These are phyloP conservation scores for Salix koriyanagi DNA, from an alignment of 345 rosid species.

Conservation along the genomic window DNA sequence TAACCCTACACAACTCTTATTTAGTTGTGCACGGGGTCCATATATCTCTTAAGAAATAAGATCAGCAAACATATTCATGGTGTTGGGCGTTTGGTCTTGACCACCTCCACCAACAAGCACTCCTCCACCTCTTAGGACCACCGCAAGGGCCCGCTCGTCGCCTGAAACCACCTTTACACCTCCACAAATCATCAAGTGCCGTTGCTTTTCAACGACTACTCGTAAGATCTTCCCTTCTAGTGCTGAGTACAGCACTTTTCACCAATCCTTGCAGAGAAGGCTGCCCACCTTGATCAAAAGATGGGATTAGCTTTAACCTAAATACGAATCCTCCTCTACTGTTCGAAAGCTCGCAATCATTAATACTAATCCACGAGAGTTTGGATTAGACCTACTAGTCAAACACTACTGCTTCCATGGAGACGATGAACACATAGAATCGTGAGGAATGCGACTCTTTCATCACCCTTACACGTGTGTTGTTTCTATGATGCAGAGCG, in stretches of 20 bases:
- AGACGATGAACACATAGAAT: no score
- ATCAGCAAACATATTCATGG: conserved; percentile 18
- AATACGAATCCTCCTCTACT: no score
- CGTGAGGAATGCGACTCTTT: no score
- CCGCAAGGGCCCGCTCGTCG: conserved; percentile 5
- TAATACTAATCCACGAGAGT: no score
- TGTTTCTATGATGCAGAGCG: no score
- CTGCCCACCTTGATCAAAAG: neutral
- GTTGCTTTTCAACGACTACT: conserved; percentile 12
- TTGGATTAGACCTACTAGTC: no score
- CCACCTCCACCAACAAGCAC: conserved; percentile 29
- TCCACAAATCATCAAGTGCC: neutral
- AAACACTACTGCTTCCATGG: no score
- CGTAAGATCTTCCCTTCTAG: conserved; percentile 8
- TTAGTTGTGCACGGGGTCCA: neutral
- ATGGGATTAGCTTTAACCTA: neutral
- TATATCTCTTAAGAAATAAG: neutral
- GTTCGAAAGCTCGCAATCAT: no score
- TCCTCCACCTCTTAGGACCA: conserved; percentile 1
- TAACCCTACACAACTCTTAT: neutral
- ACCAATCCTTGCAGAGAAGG: neutral
- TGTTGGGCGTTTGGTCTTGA: conserved; percentile 22
- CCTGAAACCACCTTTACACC: conserved; percentile 8
- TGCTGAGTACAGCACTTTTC: conserved; percentile 10
- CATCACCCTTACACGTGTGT: no score